These are phyloP conservation scores for Petunia axillaris DNA, from an alignment of 257 asterid species.

Conservation along the genomic window DNA sequence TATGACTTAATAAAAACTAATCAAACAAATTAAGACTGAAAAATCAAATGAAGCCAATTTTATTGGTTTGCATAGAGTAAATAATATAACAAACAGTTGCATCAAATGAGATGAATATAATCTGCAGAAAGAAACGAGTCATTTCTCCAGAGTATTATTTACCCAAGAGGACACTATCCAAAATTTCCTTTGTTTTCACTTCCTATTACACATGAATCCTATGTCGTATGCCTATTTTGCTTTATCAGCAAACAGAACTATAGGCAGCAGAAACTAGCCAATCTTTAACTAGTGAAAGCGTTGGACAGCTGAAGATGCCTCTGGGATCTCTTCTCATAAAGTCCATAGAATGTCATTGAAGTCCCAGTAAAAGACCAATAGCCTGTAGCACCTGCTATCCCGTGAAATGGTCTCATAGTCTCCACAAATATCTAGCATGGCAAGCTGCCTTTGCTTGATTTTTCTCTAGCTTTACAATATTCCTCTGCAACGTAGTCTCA, in stretches of 20 bases:
- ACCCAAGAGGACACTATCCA: conserved; percentile 1
- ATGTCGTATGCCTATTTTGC: conserved; percentile 4
- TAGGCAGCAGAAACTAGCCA: conserved; percentile 13
- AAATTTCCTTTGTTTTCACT: conserved; percentile 9
- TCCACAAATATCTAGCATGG: neutral
- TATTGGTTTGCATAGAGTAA: conserved; percentile 6
- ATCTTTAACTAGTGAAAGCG: conserved; percentile 1
- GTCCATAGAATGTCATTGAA: conserved; percentile 2
- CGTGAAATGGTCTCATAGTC: too few species aligned
- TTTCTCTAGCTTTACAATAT: neutral
- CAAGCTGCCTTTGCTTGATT: neutral
- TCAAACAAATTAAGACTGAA: neutral
- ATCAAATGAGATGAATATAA: neutral
- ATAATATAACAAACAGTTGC: neutral
- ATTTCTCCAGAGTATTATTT: neutral
- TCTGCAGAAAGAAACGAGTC: conserved; percentile 18
- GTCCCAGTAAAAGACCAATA: neutral
- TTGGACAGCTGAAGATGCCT: conserved; percentile 20
- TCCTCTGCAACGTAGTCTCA: neutral
- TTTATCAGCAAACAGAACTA: neutral
- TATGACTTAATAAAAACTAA: neutral
- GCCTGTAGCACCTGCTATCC: neutral
- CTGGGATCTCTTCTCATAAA: conserved; percentile 6
- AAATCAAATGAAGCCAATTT: conserved; percentile 17
- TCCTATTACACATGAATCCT: neutral